Conservation (phyloP, 2,329 filamentous ascomycete species). For the Alternaria ventricosa region DNA sequence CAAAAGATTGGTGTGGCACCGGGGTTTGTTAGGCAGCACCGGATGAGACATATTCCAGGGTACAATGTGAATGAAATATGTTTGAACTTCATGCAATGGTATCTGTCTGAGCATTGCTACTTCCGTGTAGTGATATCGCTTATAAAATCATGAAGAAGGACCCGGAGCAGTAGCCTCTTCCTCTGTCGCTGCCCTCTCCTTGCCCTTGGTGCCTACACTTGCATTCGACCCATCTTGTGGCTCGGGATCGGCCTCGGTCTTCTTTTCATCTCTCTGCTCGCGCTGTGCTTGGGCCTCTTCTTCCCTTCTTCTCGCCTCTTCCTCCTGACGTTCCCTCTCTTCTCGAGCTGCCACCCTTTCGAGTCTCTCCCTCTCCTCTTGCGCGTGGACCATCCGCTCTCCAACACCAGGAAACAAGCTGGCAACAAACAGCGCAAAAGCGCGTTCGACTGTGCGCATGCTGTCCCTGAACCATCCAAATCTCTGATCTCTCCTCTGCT, state of each 20-base stretch:
- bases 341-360: slow-evolving; percentile 40
- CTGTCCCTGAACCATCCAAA: slow-evolving; percentile 40
- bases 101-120: background rate
- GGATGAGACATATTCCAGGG: background rate
- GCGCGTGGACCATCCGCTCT: slow-evolving; percentile 64
- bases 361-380: slow-evolving; percentile 55
- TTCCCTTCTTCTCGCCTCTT: slow-evolving; percentile 16
- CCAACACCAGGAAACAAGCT: slow-evolving; percentile 68
- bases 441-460: slow-evolving; percentile 60
- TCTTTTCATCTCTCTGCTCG: slow-evolving; percentile 17
- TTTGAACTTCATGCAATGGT: background rate
- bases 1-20: background rate
- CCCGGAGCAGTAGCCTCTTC: background rate
- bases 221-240: background rate
- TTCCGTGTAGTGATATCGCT: background rate
- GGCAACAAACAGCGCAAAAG: slow-evolving; percentile 66
- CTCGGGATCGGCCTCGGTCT: slow-evolving; percentile 16
- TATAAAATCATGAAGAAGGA: background rate
- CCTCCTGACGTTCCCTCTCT: slow-evolving; percentile 23
- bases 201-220: slow-evolving; percentile 22
- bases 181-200: slow-evolving; percentile 19
- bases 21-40: background rate
- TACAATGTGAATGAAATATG: background rate
- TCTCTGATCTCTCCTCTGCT: slow-evolving; percentile 41
- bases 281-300: slow-evolving; percentile 11